Evolutionary conservation across 1,139 yeast species (phyloP), one percentile per base, ranked within the genome.

Genomic region (Debaryomycetaceae sp.): DNA sequence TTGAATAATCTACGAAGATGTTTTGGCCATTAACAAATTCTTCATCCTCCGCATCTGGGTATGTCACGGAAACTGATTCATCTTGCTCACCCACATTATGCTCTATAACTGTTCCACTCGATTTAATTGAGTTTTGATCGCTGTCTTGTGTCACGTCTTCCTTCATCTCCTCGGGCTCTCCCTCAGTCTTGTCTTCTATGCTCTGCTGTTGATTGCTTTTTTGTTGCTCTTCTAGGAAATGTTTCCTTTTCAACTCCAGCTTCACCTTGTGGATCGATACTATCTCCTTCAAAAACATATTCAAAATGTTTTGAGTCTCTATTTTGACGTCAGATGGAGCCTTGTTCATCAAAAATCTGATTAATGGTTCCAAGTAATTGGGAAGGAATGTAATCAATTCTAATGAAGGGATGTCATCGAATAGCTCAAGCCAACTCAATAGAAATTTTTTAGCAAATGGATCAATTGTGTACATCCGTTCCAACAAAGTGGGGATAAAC

Each of bases 391-490:
- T 80, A 22, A 93, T 83, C 48, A 95, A 70, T 55, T 93, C 97
- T 49, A 93, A 72, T 41, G 93, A 95, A 0, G 99, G 99, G 11
- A 93, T 89, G 22, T 95, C 90, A 62, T 93, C 95, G 42, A 95
- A 73, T 23, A 95, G 76, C 48, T 90, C 87, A 42, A 95, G 76
- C 99, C 99, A 95, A 42, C 95, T 86, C 8, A 93, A 93, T 49
- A 95, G 69, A 57, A 93, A 93, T 68, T 90, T 86, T 53, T 96
- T 78, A 0, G 98, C 91, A 59, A 87, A 88, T 5, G 98, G 97
- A 55, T 93, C 95, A 34, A 87, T 84, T 2, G 93, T 93, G 58
- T 89, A 89, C 68, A 95, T 88, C 52, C 99, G 75, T 62, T 95
- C 99, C 53, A 87, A 81, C 41, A 95, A 69, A 6, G 95, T 72